phyloP scores from a whole-genome alignment of 345 rosid genomes.

The Pugionium cornutum region DNA sequence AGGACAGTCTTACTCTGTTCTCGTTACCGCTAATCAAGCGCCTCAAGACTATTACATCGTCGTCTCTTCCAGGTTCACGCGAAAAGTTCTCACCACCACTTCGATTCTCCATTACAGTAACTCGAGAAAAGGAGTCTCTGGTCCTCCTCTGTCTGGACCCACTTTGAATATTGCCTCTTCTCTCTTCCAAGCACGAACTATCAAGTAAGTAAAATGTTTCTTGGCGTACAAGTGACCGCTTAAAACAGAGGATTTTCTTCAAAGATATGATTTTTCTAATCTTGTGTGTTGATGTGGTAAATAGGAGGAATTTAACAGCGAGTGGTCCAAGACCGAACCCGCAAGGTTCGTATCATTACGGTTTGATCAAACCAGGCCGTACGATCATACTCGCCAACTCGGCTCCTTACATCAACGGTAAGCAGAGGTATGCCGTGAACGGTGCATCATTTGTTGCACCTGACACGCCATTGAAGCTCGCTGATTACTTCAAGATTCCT shows the following conservation, averaged over 20 bases:
- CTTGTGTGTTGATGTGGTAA: conserved; percentile 14
- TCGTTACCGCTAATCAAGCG: conserved; percentile 78
- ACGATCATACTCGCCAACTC: conserved; percentile 70
- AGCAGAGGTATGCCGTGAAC: conserved; percentile 82
- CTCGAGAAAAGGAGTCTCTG: conserved; percentile 64
- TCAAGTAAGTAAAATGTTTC: conserved; percentile 47
- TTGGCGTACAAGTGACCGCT: conserved; percentile 3
- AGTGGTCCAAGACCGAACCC: conserved; percentile 98
- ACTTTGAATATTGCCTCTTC: conserved; percentile 66
- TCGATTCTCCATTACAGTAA: conserved; percentile 86
- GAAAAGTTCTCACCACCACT: conserved; percentile 66
- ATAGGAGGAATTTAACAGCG: conserved; percentile 87
- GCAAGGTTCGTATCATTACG: conserved; percentile 97
- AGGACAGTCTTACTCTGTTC: conserved; percentile 88
- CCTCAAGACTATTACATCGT: conserved; percentile 77
- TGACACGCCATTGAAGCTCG: conserved; percentile 89
- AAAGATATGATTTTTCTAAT: conserved; percentile 32
- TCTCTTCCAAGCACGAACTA: conserved; percentile 80
- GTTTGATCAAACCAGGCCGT: conserved; percentile 72
- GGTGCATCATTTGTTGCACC: conserved; percentile 67
- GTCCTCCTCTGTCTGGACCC: conserved; percentile 79
- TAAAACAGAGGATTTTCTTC: conserved; percentile 30
- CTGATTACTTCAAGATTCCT: conserved; percentile 79
- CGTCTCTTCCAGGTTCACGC: conserved; percentile 74
- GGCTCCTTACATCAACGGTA: conserved; percentile 76